Base-by-base conservation (phyloP, 352 stramenopile genomes). In the Phytophthora cryptogea region DNA sequence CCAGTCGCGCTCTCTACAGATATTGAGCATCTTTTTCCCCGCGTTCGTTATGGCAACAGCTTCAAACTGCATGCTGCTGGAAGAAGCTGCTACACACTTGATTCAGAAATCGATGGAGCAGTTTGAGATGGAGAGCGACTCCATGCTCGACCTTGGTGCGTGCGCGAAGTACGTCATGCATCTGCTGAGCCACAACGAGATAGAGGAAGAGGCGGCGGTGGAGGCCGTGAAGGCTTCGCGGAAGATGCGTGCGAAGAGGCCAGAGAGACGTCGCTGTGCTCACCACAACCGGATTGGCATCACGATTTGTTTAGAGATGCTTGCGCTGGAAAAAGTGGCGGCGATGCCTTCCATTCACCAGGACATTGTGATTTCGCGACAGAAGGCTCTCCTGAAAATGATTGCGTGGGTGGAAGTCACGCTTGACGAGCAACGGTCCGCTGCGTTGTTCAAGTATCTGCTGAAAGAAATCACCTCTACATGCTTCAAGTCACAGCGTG, bases 1-100 rank as follows among this genome's bases (percentile, higher is more conserved):
- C 45, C 80, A 90, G 26, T 85, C 80, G 4, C 70, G 79, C 8
- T 76, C 80, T 28, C 62, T 92, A 3, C 83, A 92, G 66, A 50
- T 92, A 11, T 60, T 92, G 17, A 89, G 80, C 26, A 73, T 92
- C 3, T 92, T 92, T 65, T 92, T 89, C 52, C 78, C 80, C 2
- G 78, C 83, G 1, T 89, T 90, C 20, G 75, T 78, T 17, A 65
- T 74, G n/a, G 68, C 80, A 2, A 86, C 74, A 27, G 58, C 64
- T 1, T 36, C 57, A 6, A 90, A 90, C 59, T 88, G 78, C 48
- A 74, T 78, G 54, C 43, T 88, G 13, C 60, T 90, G 28, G 80
- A 90, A 61, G 80, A 90, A 63, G 80, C 80, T 2, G 71, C 66
- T 13, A 87, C 83, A 41, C 69, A 85, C 49, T 60, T 90, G 50